Evolutionary conservation across 352 stramenopile species (phyloP).

Genomic region (Globisporangium canariense): DNA sequence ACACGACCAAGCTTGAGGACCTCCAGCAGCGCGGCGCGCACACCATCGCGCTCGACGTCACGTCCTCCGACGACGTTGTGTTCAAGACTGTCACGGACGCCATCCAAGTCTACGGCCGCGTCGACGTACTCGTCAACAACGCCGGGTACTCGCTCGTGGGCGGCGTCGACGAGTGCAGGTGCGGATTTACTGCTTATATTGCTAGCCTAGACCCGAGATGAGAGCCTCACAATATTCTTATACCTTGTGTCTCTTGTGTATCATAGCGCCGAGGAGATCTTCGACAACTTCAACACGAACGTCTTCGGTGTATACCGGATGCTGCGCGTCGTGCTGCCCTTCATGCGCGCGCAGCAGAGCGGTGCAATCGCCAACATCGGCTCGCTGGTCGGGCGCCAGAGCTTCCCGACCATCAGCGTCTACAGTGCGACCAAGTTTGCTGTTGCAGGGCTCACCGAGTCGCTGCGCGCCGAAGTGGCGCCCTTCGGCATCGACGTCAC

Average conservation of each 20-base stretch:
- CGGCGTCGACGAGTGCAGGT: slow-evolving; percentile 8
- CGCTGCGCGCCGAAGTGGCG: slow-evolving; percentile 30
- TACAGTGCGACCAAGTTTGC: slow-evolving; percentile 46
- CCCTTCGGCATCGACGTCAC: slow-evolving; percentile 38
- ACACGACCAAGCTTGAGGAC: slow-evolving; percentile 22
- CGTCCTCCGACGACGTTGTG: slow-evolving; percentile 21
- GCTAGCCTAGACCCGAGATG: background rate
- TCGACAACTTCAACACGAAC: slow-evolving; percentile 41
- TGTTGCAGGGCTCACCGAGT: slow-evolving; percentile 30
- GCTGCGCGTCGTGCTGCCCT: slow-evolving; percentile 31
- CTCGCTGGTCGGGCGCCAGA: slow-evolving; percentile 30
- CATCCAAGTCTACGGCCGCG: slow-evolving; percentile 19
- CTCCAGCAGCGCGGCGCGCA: slow-evolving; percentile 24
- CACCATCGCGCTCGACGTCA: slow-evolving; percentile 33
- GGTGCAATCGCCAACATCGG: slow-evolving; percentile 44
- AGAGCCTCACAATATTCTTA: background rate
- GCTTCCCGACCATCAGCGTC: slow-evolving; percentile 25
- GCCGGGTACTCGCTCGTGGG: slow-evolving; percentile 34
- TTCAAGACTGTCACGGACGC: slow-evolving; percentile 20
- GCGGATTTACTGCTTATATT: background rate
- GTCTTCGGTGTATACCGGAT: slow-evolving; percentile 39
- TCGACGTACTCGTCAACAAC: slow-evolving; percentile 47
- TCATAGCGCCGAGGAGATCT: slow-evolving; percentile 28
- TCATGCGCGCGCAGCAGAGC: slow-evolving; percentile 32
- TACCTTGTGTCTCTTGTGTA: background rate